Conservation (phyloP, 257 asterid genomes). For the Solanum piurae region DNA sequence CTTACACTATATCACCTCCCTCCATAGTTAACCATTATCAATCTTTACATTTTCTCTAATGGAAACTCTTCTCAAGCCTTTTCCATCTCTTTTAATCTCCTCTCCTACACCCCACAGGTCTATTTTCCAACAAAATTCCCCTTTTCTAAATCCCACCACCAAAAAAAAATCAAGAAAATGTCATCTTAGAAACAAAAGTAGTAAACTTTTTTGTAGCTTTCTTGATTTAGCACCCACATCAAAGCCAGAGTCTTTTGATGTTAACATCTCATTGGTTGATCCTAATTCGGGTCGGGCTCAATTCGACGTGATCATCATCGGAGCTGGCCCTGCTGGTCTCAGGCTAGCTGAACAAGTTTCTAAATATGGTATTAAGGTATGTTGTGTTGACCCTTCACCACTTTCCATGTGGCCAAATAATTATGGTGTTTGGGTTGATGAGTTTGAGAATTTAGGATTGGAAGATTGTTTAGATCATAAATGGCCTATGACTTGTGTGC, state of each 20-base stretch:
- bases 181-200: constrained; percentile 16
- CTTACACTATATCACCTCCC: neutral
- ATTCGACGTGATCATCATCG: constrained; percentile 72
- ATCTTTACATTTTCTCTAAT: constrained; percentile 13
- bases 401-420: constrained; percentile 89
- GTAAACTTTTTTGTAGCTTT: constrained; percentile 28
- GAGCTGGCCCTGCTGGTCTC: constrained; percentile 94
- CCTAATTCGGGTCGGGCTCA: constrained; percentile 30
- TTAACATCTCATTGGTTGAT: constrained; percentile 49
- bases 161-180: constrained; percentile 9
- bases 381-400: constrained; percentile 85
- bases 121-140: constrained; percentile 7
- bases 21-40: neutral
- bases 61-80: constrained; percentile 38
- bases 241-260: constrained; percentile 37
- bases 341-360: constrained; percentile 74
- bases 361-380: constrained; percentile 56
- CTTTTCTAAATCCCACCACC: constrained; percentile 7
- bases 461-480: constrained; percentile 63
- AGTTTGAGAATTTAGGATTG: constrained; percentile 58
- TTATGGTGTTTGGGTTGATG: constrained; percentile 92
- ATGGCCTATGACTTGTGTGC: constrained; percentile 61
- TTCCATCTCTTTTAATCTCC: constrained; percentile 28
- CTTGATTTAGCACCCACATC: constrained; percentile 65
- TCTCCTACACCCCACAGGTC: constrained; percentile 8